These are phyloP conservation scores for Symbiodinium pilosum DNA, from an alignment of 73 alveolate genomes.

Conservation along the genomic window DNA sequence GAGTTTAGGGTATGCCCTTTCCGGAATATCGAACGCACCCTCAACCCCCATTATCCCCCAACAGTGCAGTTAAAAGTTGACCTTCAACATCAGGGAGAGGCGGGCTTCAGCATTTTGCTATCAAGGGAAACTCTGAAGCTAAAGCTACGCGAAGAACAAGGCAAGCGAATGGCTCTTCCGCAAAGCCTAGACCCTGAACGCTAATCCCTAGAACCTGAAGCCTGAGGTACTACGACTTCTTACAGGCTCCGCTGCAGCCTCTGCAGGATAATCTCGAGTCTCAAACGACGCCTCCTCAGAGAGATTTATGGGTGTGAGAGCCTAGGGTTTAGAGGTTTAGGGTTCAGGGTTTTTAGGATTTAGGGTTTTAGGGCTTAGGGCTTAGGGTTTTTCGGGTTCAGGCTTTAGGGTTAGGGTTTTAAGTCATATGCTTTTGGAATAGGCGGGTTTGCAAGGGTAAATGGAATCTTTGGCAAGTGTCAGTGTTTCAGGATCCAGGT, in stretches of 20 bases:
- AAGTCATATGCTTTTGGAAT: background rate
- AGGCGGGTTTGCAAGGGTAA: background rate
- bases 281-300: conserved; percentile 13
- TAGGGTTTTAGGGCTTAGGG: background rate
- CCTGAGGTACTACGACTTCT: conserved; percentile 96
- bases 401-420: background rate
- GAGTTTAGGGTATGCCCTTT: too few relatives aligned
- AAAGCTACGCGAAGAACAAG: too few relatives aligned
- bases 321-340: background rate
- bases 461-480: too few relatives aligned
- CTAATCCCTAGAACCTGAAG: background rate
- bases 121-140: too few relatives aligned
- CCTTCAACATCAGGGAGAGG: too few relatives aligned
- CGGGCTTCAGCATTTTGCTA: too few relatives aligned
- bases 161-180: background rate
- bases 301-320: background rate
- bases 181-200: background rate
- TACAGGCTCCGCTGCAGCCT: conserved; percentile 98
- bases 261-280: conserved; percentile 97
- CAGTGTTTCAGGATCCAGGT: too few relatives aligned
- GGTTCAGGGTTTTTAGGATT: background rate
- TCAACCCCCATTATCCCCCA: too few relatives aligned
- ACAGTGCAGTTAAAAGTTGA: too few relatives aligned
- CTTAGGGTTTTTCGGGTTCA: background rate
- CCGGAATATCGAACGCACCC: too few relatives aligned